Base-by-base conservation (phyloP, 2,329 filamentous ascomycete species). In the Pseudogymnoascus sp. region DNA sequence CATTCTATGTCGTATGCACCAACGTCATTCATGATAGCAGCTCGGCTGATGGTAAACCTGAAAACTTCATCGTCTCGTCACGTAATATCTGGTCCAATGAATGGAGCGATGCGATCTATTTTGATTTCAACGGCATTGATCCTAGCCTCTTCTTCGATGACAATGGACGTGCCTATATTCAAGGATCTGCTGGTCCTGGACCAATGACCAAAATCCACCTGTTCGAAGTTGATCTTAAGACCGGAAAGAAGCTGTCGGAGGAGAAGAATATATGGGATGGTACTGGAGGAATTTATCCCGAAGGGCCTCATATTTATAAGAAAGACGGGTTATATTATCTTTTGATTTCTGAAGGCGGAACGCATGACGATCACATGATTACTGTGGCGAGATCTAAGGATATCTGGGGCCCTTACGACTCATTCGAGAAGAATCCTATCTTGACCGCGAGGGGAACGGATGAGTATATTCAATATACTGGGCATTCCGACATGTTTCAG, bases 401-500 rank as follows among this genome's bases (percentile, higher is more conserved):
- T 30, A 60, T 72, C 19, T 65, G 64, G 66, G 77, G 77, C 0
- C 77, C 77, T 2, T 79, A 76, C 63, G 75, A 77, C 63, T 42
- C 72, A 2, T 73, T 74, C 60, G 71, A 73, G 0, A 64, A 69
- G 14, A 79, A 79, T 49, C 73, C 76, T 3, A 71, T 79, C n/a
- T 67, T 79, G 8, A 74, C 77, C 0, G 75, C 75, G 11, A 70
- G 69, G 38, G 72, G 74, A n/a, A 73, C 75, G 0, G 70, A 72
- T 0, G 63, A 72, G 35, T 78, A 77, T 64, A 73, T 72, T 63
- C 64, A 42, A 41, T 75, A 75, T 1, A 74, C 77, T 4, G 77
- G 79, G 0, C 78, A 81, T 63, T 76, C 69, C 1, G 77, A 80
- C 64, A 66, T 80, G 0, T 79, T 80, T 67, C 77, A 78, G 55